A percentile compares a stretch with the other conserved stretches of the same genome.
Conservation (phyloP, 176 grass and related monocot genomes). For the Pontederia crassipes region DNA sequence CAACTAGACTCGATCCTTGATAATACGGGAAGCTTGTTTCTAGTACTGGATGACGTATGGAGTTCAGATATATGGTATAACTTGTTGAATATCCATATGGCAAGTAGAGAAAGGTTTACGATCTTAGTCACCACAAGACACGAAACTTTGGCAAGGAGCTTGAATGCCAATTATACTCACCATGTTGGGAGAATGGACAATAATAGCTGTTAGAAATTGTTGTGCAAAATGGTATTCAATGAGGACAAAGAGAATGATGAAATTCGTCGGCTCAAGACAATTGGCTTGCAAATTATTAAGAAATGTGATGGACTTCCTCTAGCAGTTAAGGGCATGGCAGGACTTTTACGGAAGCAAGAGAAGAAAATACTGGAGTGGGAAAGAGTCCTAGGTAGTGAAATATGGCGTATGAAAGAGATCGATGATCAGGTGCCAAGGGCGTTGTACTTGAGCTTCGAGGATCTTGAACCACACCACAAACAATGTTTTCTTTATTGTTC, state of each 20-base stretch:
- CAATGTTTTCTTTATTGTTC: slow-evolving; percentile 38
- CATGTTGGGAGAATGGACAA: slow-evolving; percentile 23
- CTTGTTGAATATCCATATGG: background rate
- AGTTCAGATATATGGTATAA: background rate
- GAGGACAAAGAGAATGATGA: slow-evolving; percentile 5
- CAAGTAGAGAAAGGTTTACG: background rate
- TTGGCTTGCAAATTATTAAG: slow-evolving; percentile 11
- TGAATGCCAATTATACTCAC: slow-evolving; percentile 16
- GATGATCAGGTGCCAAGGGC: slow-evolving; percentile 18
- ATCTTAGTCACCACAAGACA: slow-evolving; percentile 8
- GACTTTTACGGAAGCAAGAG: slow-evolving; percentile 5
- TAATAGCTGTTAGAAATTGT: slow-evolving; percentile 20
- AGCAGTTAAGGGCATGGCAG: slow-evolving; percentile 19
- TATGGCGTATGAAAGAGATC: slow-evolving; percentile 18
- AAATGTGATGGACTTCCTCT: slow-evolving; percentile 40
- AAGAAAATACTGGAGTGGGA: slow-evolving; percentile 21
- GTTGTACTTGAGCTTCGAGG: slow-evolving; percentile 35
- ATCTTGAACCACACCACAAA: too few species aligned
- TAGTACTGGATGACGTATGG: slow-evolving; percentile 70
- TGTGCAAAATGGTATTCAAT: slow-evolving; percentile 20
- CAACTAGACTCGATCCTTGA: slow-evolving; percentile 36
- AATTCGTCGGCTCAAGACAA: background rate
- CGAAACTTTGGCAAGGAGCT: slow-evolving; percentile 7
- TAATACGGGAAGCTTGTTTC: slow-evolving; percentile 34
- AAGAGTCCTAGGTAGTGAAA: slow-evolving; percentile 2